Conservation (phyloP, 2,329 filamentous ascomycete genomes). For the Grosmannia serpens region DNA sequence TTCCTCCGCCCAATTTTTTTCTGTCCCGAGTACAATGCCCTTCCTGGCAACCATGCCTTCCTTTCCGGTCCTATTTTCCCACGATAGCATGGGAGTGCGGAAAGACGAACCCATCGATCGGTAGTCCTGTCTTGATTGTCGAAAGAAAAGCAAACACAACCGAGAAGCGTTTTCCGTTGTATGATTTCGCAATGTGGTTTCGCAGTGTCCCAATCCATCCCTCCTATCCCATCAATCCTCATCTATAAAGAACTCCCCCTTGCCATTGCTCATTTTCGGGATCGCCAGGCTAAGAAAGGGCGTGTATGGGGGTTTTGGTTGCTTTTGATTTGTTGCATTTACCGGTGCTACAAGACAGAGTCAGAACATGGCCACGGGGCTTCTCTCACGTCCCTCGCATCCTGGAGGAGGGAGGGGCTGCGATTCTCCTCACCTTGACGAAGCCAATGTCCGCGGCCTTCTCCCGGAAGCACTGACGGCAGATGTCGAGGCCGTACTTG, state of each 20-base stretch:
- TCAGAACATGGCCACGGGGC: not conserved
- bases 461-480: constrained; percentile 70
- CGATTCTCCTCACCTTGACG: constrained; percentile 52
- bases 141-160: not conserved
- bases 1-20: not conserved
- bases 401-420: too few species aligned
- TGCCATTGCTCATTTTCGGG: not conserved
- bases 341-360: not conserved
- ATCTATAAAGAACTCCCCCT: not conserved
- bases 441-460: constrained; percentile 63
- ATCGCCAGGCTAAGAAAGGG: not conserved
- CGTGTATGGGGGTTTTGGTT: not conserved
- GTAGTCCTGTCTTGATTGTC: not conserved
- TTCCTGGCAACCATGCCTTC: not conserved
- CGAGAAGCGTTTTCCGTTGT: not conserved
- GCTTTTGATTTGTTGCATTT: not conserved
- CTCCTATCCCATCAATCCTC: not conserved
- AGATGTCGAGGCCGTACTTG: constrained; percentile 95
- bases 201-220: constrained; percentile 1
- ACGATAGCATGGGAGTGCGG: not conserved
- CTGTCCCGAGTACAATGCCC: not conserved
- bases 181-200: not conserved
- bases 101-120: not conserved
- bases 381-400: not conserved
- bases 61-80: not conserved